A percentile compares a stretch with the other conserved stretches of the same genome.
These are phyloP conservation scores for Rutidosis leptorrhynchoides DNA, from an alignment of 129 eudicot genomes.

Conservation along the genomic window DNA sequence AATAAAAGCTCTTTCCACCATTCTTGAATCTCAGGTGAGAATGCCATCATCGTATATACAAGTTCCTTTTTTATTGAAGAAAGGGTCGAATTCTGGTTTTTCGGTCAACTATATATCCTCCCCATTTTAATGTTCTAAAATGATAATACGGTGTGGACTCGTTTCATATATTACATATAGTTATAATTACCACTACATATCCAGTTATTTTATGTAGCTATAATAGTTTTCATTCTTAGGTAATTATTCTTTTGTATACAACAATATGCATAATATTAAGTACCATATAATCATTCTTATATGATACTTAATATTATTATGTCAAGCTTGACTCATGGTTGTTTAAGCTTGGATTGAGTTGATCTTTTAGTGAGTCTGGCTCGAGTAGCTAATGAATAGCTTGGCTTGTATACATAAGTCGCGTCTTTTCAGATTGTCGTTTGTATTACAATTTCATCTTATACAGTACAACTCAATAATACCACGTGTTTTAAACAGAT, in stretches of 20 bases:
- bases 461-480: background rate
- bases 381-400: background rate
- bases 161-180: too few relatives aligned
- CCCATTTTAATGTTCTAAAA: background rate
- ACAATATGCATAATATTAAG: too few relatives aligned
- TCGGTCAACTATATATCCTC: conserved; percentile 2
- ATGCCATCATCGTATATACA: conserved; percentile 5
- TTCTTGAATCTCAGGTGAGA: conserved; percentile 69
- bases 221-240: too few relatives aligned
- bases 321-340: background rate
- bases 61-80: background rate
- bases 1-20: conserved; percentile 44
- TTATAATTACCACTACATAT: too few relatives aligned
- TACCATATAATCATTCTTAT: too few relatives aligned
- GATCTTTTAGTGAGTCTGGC: too few relatives aligned
- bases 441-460: background rate
- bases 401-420: background rate
- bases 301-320: background rate
- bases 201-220: too few relatives aligned
- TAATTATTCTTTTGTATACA: too few relatives aligned
- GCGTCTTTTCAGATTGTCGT: background rate
- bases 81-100: background rate
- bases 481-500: conserved; percentile 34
- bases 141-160: conserved; percentile 8
- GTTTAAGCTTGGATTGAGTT: background rate